A percentile compares a stretch with the other conserved stretches of the same genome.
These are phyloP conservation scores for Pisolithus thermaeus DNA, from an alignment of 1,284 basidiomycete species.

Conservation along the genomic window DNA sequence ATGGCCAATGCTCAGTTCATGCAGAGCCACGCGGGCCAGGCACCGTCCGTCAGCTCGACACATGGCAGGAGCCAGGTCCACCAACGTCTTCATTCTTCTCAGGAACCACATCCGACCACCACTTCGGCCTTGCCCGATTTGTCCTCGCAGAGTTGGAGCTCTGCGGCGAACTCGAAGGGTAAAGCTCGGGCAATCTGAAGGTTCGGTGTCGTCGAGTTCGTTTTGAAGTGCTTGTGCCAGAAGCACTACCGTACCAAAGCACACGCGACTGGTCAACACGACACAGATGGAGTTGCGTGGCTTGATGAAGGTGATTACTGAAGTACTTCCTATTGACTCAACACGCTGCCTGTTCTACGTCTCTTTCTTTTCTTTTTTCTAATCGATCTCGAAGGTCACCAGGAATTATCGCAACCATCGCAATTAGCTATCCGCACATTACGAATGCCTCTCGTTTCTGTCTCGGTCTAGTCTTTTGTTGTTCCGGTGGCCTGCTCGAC, in stretches of 20 bases:
- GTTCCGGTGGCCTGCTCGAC: too few relatives aligned
- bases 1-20: constrained; percentile 4
- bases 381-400: too few relatives aligned
- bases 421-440: too few relatives aligned
- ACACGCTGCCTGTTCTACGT: too few relatives aligned
- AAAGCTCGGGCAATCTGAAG: constrained; percentile 7
- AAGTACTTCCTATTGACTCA: too few relatives aligned
- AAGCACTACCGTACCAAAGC: neutral
- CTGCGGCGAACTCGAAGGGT: constrained; percentile 5
- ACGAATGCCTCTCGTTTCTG: too few relatives aligned
- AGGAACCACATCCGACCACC: neutral
- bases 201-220: neutral
- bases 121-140: constrained; percentile 13
- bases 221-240: neutral
- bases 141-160: constrained; percentile 18
- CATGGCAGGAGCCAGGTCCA: neutral
- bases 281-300: too few relatives aligned
- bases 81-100: neutral
- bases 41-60: neutral
- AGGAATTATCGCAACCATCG: too few relatives aligned
- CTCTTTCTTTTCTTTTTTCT: too few relatives aligned
- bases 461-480: too few relatives aligned
- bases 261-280: too few relatives aligned
- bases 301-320: too few relatives aligned
- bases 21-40: constrained; percentile 1